Base-by-base conservation (phyloP, 1,284 basidiomycete genomes). In the Trametes pubescens region DNA sequence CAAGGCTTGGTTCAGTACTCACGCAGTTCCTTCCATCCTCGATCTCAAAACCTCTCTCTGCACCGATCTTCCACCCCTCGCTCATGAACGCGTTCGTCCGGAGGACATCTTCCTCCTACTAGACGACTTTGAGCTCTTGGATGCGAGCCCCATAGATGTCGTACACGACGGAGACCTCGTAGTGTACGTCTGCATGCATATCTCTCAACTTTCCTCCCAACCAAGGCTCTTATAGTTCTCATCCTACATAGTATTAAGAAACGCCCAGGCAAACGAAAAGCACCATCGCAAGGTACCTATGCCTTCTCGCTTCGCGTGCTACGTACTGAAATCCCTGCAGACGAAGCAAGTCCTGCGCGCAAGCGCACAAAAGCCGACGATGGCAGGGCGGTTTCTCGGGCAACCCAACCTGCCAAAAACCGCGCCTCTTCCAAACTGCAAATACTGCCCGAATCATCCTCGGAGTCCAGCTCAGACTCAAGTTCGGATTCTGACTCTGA, bases 81-180 rank as follows among this genome's bases (percentile, higher is more conserved):
- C 60, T 11, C 65, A 69, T 37, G 65, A 60, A 1, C 55, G 59
- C 11, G 34, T 76, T 7, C 58, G 57, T 10, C 56, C 68, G 0
- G 43, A 61, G 26, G 70, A 77, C 35, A 63, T 81, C 14, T 43
- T 64, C 4, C 75, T 85, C 13, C 68, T 76, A 14, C 71, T 84
- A 24, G 83, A 84, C 43, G 82, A 77, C 21, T 85, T 82, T 57
- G 79, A 82, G 66, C 71, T 84, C 0, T 75, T 84, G 2, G 78
- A 83, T 52, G 51, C 70, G 7, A 78, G 75, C 18, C 67, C 76
- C 0, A 69, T 83, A n/a, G 71, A 75, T 26, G 69, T 84, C 9
- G 61, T 84, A 1, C 74, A 78, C 51, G 84, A 85, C 35, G 80
- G 79, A 0, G 84, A 84, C 54, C 65, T 83, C 0, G 71, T 84